Base-by-base conservation (phyloP, 2,329 filamentous ascomycete species). In the Fusarium oxysporum region DNA sequence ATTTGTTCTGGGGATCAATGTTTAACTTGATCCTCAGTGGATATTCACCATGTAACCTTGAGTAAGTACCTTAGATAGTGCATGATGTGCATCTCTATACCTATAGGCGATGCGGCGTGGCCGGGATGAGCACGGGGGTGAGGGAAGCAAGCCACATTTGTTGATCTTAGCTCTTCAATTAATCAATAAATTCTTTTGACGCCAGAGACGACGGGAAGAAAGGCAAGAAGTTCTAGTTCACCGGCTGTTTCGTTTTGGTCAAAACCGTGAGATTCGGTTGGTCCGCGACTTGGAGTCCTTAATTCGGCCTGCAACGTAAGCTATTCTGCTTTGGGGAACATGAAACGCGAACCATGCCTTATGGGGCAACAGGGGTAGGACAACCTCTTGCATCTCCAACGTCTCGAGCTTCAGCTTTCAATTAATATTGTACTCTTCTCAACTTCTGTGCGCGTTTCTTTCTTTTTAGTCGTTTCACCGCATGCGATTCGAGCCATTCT, bases 241-340 rank as follows among this genome's bases (percentile, higher is more conserved):
- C 47, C 47, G 17, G 40, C 32, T 67, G 56, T 62, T 62, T 67
- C 60, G 38, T 64, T 53, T 54, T 65, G 43, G 38, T 43, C 21
- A 53, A 57, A 71, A 37, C 38, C 32, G 35, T 44, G 44, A 56
- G 47, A 65, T 71, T 65, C 56, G 61, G 66, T 61, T 71, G 57
- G 70, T 44, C 62, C 50, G 35, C 35, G 33, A 40, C 30, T 48
- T 71, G 47, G 38, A 32, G 51, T 60, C 71, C 71, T 74, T 74
- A 72, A 72, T 73, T 56, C 62, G 25, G 40, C 64, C 48, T 72
- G 68, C 60, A 72, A 74, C 68, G n/a, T 47, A 38, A 55, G 65
- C 71, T 68, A 74, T 58, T 25, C 68, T 37, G 13, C 45, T 70
- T 30, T 50, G 13, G 57, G 71, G 4, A 30, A n/a, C 11, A 17